Percentiles rank a stretch among this genome's conserved stretches.
These are phyloP conservation scores for Alternaria gansuensis DNA, from an alignment of 2,329 filamentous ascomycete species.

Conservation along the genomic window DNA sequence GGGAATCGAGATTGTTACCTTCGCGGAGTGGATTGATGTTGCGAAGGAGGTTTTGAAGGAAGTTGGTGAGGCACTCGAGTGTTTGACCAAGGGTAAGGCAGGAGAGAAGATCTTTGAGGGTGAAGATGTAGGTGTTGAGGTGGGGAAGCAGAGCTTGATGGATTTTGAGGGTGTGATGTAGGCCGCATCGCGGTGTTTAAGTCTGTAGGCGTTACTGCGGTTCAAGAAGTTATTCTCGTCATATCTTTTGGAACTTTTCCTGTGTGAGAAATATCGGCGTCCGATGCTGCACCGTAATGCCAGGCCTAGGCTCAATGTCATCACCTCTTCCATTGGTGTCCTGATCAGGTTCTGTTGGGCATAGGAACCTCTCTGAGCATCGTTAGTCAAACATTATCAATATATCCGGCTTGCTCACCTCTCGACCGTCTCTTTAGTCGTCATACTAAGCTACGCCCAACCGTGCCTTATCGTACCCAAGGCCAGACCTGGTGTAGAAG, in stretches of 20 bases:
- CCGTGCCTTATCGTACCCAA: background rate
- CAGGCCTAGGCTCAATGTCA: background rate
- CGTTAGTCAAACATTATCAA: background rate
- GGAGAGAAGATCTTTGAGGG: conserved; percentile 34
- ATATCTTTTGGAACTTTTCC: background rate
- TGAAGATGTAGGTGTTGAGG: background rate
- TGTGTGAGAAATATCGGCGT: background rate
- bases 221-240: too few relatives aligned
- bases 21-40: conserved; percentile 64
- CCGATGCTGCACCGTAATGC: background rate
- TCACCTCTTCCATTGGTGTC: background rate
- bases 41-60: conserved; percentile 62
- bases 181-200: background rate
- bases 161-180: conserved; percentile 39
- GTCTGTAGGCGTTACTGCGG: background rate
- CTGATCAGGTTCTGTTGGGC: background rate
- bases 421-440: background rate
- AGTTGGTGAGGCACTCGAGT: conserved; percentile 41
- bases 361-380: background rate
- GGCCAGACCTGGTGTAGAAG: background rate
- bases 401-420: background rate
- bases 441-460: background rate
- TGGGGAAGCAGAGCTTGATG: conserved; percentile 21
- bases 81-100: conserved; percentile 32
- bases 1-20: conserved; percentile 68